These are phyloP conservation scores for Pichiaceae sp. DNA, from an alignment of 1,139 yeast species.

Conservation along the genomic window DNA sequence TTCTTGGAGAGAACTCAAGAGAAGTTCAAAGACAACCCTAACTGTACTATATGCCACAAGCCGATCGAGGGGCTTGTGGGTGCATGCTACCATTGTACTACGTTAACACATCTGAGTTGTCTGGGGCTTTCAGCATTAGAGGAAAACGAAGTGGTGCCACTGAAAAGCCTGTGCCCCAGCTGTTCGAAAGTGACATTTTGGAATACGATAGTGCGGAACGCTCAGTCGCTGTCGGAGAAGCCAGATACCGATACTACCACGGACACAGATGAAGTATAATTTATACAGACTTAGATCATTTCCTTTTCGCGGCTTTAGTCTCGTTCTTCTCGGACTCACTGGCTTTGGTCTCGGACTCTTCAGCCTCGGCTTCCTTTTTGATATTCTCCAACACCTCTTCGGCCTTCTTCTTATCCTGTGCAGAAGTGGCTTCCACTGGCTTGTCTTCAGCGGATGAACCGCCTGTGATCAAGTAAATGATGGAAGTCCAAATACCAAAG, in stretches of 20 bases:
- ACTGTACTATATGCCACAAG: constrained; percentile 13
- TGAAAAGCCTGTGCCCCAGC: constrained; percentile 29
- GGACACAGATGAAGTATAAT: neutral
- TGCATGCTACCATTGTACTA: constrained; percentile 33
- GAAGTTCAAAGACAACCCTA: constrained; percentile 5
- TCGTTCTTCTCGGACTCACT: constrained; percentile 14
- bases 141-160: constrained; percentile 29
- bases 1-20: constrained; percentile 12
- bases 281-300: neutral
- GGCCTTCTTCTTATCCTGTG: neutral
- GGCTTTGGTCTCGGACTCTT: constrained; percentile 13
- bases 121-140: constrained; percentile 13
- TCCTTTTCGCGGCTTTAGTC: constrained; percentile 24
- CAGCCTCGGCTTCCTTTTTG: constrained; percentile 9
- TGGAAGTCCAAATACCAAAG: constrained; percentile 33
- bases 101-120: constrained; percentile 37
- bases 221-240: constrained; percentile 15
- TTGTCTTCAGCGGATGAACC: neutral
- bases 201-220: constrained; percentile 31
- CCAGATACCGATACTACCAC: neutral
- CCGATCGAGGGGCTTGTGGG: constrained; percentile 24
- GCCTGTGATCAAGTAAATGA: constrained; percentile 10
- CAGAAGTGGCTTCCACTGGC: neutral
- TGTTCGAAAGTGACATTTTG: constrained; percentile 34
- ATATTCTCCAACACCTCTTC: neutral